Evolutionary conservation across 1,284 basidiomycete genomes (phyloP), one percentile per base, ranked within the genome.

Genomic region (Schizopora paradoxa): DNA sequence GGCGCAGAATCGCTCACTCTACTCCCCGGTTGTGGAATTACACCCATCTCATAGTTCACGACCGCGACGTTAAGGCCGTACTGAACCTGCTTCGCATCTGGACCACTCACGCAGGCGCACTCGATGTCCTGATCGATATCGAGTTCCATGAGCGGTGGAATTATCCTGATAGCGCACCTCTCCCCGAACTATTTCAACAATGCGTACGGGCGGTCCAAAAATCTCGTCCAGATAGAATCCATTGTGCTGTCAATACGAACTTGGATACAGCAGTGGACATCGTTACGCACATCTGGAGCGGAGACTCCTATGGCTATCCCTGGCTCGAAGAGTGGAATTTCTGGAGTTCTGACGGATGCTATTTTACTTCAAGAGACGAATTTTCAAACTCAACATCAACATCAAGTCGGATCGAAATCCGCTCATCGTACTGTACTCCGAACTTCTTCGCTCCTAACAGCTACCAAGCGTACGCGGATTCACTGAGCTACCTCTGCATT

Each of bases 11-110:
- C 22, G 14, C 49, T 2, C 19, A 37, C 6, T 11, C 16, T 6
- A 41, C 41, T 37, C 45, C 49, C 7, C 18, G 41, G 11, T 41
- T 51, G 19, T 51, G 49, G 49, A 51, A 45, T n/a, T 51, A 51
- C 37, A 35, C 49, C 11, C 43, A 47, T 25, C n/a, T 51, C 10
- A 16, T 13, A 10, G 41, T 51, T 18, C 19, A 31, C 3, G 29
- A 51, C 11, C 40, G 29, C 4, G n/a, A 3, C n/a, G 14, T 51
- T 23, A 13, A 29, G 13, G 38, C 49, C 16, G 41, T 45, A 2
- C 19, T 51, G 2, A 32, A 41, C n/a, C 22, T 47, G 4, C 37
- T 47, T 28, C 8, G 7, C 2, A 6, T 47, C n/a, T 51, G 45
- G 16, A 42, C 47, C 16, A 28, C 27, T 25, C 40, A 45, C 26